A percentile compares a stretch with the other conserved stretches of the same genome.
phyloP scores from a whole-genome alignment of 495 filamentous ascomycete genomes.

The Cercophora sp. region DNA sequence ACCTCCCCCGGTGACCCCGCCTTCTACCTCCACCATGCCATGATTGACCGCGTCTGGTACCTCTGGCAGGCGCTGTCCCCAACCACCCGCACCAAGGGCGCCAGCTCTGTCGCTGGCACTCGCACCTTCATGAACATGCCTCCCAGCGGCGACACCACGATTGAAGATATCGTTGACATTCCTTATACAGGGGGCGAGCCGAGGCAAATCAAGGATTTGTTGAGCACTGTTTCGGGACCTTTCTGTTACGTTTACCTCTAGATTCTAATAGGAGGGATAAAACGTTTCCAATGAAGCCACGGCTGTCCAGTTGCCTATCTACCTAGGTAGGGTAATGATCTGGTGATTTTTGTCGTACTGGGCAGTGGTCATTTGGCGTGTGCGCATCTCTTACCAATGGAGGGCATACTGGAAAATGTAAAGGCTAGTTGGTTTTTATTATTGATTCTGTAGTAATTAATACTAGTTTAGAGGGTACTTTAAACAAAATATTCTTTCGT shows the following conservation, averaged over 20 bases:
- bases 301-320: too few species aligned
- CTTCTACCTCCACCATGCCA: constrained; percentile 64
- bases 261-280: too few species aligned
- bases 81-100: constrained; percentile 14
- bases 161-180: constrained; percentile 24
- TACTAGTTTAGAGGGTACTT: too few species aligned
- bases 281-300: too few species aligned
- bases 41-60: constrained; percentile 64
- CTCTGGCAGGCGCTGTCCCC: constrained; percentile 57
- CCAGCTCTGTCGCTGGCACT: constrained; percentile 14
- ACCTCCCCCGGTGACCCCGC: constrained; percentile 59
- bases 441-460: too few species aligned
- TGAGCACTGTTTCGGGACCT: constrained; percentile 16
- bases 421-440: too few species aligned
- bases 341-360: too few species aligned
- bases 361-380: too few species aligned
- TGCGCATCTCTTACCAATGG: too few species aligned
- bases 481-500: too few species aligned
- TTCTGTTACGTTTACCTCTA: constrained; percentile 38
- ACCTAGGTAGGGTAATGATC: too few species aligned
- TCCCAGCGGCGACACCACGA: constrained; percentile 19
- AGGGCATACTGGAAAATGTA: too few species aligned
- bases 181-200: constrained; percentile 23
- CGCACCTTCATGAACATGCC: constrained; percentile 25
- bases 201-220: constrained; percentile 7